phyloP scores from a whole-genome alignment of 73 alveolate species.

The Paramecium pentaurelia region DNA sequence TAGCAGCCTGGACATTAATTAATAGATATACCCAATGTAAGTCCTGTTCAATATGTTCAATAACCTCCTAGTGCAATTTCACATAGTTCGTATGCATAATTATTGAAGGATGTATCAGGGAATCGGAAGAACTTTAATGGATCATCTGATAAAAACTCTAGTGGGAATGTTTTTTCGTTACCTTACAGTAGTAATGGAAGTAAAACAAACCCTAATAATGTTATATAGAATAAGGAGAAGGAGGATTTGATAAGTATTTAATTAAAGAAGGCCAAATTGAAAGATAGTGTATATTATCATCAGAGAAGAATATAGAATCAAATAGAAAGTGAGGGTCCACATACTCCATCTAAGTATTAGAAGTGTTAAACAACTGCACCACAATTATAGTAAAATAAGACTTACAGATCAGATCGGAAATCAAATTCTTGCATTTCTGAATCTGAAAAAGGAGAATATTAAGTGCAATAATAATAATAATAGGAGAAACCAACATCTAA shows the following conservation, averaged over 20 bases:
- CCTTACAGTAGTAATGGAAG: constrained; percentile 10
- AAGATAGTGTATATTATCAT: constrained; percentile 23
- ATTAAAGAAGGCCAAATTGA: background rate
- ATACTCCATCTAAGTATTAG: background rate
- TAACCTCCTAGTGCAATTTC: constrained; percentile 19
- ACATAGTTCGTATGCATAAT: background rate
- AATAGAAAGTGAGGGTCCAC: background rate
- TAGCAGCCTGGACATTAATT: background rate
- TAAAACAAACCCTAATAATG: background rate
- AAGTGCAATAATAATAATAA: background rate
- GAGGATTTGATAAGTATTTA: background rate
- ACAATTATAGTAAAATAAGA: background rate
- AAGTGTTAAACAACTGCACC: background rate
- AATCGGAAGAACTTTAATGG: background rate
- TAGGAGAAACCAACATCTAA: background rate
- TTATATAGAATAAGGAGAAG: background rate
- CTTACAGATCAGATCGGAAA: background rate
- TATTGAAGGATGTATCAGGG: background rate
- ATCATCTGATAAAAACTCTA: background rate
- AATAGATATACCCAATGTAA: background rate
- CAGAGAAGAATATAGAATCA: background rate
- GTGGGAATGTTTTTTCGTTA: background rate
- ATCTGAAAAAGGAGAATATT: background rate
- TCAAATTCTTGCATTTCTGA: background rate
- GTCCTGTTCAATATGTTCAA: background rate